Conservation (phyloP, 2,329 filamentous ascomycete species). For the Hypoxylon sp. region DNA sequence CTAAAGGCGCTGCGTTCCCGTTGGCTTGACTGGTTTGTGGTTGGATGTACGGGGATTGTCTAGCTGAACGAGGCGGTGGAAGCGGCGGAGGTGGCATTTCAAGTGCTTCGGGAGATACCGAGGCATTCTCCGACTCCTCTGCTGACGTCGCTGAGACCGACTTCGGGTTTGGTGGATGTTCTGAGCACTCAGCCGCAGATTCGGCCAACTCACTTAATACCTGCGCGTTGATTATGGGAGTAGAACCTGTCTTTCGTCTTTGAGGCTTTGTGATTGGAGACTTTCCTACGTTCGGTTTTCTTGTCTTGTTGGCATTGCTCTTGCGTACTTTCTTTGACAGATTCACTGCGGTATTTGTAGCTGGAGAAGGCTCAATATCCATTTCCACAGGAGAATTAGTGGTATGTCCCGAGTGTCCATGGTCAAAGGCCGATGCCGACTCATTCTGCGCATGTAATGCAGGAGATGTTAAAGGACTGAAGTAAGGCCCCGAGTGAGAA, state of each 20-base stretch:
- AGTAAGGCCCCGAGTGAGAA: conserved; percentile 79
- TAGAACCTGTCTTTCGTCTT: conserved; percentile 67
- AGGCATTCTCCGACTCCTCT: conserved; percentile 74
- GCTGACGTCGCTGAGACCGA: conserved; percentile 60
- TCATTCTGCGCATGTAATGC: conserved; percentile 81
- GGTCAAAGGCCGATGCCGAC: conserved; percentile 61
- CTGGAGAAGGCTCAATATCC: conserved; percentile 64
- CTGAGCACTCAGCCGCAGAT: conserved; percentile 57
- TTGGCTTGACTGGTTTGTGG: conserved; percentile 66
- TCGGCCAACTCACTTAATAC: conserved; percentile 67
- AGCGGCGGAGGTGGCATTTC: conserved; percentile 79
- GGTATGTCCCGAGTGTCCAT: conserved; percentile 58
- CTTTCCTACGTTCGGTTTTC: conserved; percentile 72
- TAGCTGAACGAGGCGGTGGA: conserved; percentile 74
- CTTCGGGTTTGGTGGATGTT: conserved; percentile 48
- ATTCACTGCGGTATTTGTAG: conserved; percentile 62
- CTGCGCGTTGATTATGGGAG: conserved; percentile 70
- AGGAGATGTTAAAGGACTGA: conserved; percentile 86
- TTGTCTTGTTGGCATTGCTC: conserved; percentile 67
- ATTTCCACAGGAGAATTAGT: conserved; percentile 72
- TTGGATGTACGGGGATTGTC: conserved; percentile 76
- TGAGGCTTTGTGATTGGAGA: conserved; percentile 81
- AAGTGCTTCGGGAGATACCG: conserved; percentile 74
- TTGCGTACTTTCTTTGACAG: conserved; percentile 68
- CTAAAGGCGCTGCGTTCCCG: conserved; percentile 49